A percentile compares a stretch with the other conserved stretches of the same genome.
These are phyloP conservation scores for Stephanocyclus meneghinianus DNA, from an alignment of 352 stramenopile genomes.

Conservation along the genomic window DNA sequence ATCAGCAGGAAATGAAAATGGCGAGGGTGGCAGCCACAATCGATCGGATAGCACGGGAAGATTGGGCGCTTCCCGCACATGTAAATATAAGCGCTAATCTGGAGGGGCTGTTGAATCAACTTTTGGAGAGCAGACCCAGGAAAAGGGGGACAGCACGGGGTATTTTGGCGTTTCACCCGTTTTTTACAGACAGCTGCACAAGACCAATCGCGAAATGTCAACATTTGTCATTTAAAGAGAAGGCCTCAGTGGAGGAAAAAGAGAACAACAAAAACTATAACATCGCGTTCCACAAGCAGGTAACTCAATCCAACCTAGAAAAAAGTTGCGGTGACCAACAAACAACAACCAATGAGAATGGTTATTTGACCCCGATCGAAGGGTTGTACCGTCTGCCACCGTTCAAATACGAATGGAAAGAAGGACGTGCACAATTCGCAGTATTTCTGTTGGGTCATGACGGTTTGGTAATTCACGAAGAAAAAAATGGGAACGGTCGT, in stretches of 20 bases:
- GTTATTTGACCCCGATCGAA: conserved; percentile 16
- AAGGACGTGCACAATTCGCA: neutral
- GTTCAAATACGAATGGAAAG: conserved; percentile 22
- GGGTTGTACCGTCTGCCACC: conserved; percentile 15
- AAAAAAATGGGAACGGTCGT: neutral
- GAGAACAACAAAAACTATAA: conserved; percentile 1
- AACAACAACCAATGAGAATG: neutral
- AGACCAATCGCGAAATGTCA: neutral
- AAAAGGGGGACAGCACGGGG: conserved; percentile 31
- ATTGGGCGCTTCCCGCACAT: conserved; percentile 26
- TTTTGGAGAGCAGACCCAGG: conserved; percentile 19
- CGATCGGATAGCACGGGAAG: conserved; percentile 17
- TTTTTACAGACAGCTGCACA: conserved; percentile 12
- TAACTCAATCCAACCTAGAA: neutral
- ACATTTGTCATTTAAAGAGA: neutral
- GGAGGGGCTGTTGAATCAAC: conserved; percentile 30
- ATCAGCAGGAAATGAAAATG: conserved; percentile 2
- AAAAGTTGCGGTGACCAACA: neutral
- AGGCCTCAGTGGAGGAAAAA: neutral
- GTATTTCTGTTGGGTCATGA: conserved; percentile 16
- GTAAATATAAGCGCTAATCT: conserved; percentile 9
- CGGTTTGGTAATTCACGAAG: conserved; percentile 28
- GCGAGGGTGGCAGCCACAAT: conserved; percentile 18
- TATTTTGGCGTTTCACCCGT: conserved; percentile 39
- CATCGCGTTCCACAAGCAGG: neutral